These are phyloP conservation scores for Barnettozyma vustinii DNA, from an alignment of 805 yeast species.

Conservation along the genomic window DNA sequence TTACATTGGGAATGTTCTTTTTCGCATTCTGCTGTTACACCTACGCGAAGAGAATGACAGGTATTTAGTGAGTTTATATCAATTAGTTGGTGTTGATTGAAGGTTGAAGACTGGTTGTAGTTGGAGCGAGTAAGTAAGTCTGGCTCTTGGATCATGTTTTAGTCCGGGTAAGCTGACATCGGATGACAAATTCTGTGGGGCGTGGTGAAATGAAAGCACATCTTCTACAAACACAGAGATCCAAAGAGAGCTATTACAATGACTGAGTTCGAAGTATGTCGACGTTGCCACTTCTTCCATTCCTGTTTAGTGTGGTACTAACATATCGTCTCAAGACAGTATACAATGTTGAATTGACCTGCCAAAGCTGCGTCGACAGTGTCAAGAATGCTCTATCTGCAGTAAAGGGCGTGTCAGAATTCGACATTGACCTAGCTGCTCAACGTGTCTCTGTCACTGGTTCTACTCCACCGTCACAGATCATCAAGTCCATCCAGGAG, in stretches of 20 bases:
- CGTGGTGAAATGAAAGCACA: neutral
- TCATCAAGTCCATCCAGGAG: constrained; percentile 60
- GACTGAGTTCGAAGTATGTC: constrained; percentile 8
- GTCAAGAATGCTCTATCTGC: constrained; percentile 39
- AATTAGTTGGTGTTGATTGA: neutral
- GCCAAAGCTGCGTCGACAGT: constrained; percentile 40
- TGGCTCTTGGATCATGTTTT: neutral
- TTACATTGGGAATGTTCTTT: constrained; percentile 39
- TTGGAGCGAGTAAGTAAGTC: neutral
- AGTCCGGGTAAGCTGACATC: neutral
- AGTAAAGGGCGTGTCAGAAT: constrained; percentile 44
- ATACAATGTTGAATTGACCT: constrained; percentile 82
- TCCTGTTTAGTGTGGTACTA: neutral
- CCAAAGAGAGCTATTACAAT: neutral
- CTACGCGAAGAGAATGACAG: constrained; percentile 42
- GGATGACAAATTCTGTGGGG: neutral
- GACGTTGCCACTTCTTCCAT: neutral
- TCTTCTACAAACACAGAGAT: neutral
- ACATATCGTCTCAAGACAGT: constrained; percentile 36
- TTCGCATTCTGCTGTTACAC: constrained; percentile 43
- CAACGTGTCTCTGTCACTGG: constrained; percentile 69
- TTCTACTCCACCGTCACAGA: constrained; percentile 65
- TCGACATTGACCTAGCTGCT: constrained; percentile 50
- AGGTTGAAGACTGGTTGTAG: too few species aligned
- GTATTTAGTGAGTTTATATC: constrained; percentile 13